These are phyloP conservation scores for Ceriops zippeliana DNA, from an alignment of 345 rosid species.

Conservation along the genomic window DNA sequence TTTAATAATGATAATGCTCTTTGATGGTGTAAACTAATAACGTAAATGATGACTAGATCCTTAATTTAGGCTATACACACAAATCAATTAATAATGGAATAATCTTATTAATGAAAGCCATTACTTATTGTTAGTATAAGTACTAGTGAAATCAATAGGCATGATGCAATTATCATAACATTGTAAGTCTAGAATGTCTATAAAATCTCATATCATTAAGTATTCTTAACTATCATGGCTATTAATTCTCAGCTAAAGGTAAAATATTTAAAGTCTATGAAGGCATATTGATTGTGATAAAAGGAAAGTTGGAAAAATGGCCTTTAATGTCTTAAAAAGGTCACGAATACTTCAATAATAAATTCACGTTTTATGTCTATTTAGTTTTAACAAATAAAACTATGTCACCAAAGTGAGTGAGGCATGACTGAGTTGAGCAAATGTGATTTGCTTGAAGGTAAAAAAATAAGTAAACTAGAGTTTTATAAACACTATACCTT, in stretches of 20 bases:
- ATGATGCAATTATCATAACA: background rate
- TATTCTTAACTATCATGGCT: background rate
- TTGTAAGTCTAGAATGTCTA: background rate
- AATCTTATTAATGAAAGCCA: background rate
- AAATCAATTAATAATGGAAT: background rate
- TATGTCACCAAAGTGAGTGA: background rate
- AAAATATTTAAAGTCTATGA: too few species aligned
- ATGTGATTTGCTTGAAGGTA: background rate
- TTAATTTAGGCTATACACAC: background rate
- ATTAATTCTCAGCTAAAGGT: background rate
- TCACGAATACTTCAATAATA: too few species aligned
- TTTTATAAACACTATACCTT: too few species aligned
- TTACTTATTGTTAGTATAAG: background rate
- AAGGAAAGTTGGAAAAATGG: too few species aligned
- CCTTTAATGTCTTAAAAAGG: too few species aligned
- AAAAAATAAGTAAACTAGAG: background rate
- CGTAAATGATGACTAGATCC: too few species aligned
- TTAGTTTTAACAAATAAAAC: background rate
- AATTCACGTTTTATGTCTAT: too few species aligned
- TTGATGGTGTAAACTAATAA: too few species aligned
- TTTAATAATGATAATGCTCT: background rate
- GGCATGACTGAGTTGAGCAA: too few species aligned
- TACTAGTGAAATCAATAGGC: background rate
- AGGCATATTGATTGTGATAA: too few species aligned
- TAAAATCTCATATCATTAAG: background rate